Evolutionary conservation across 768 basidiomycete genomes (phyloP).

Genomic region (Suillus cothurnatus): DNA sequence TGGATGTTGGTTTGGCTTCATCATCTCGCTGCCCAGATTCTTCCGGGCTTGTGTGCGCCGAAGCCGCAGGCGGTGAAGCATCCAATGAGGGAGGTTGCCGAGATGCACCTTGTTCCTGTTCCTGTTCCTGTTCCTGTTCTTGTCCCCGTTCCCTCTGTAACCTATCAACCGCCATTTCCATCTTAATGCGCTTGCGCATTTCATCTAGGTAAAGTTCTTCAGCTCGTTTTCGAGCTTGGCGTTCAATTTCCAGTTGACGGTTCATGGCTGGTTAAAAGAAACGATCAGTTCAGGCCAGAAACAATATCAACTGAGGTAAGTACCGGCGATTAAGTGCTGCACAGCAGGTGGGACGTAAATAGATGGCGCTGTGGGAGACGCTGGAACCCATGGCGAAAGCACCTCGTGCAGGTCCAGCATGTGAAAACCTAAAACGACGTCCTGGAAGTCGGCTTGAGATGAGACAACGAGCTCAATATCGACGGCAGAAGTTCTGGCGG

Average conservation of each 20-base stretch:
- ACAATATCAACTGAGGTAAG: slow-evolving; percentile 7
- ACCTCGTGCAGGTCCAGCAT: slow-evolving; percentile 38
- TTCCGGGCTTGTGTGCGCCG: neutral
- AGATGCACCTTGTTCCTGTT: neutral
- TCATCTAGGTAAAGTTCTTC: slow-evolving; percentile 37
- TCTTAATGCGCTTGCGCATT: slow-evolving; percentile 30
- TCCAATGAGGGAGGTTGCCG: neutral
- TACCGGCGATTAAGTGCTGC: slow-evolving; percentile 38
- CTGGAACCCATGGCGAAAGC: slow-evolving; percentile 37
- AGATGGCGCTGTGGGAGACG: slow-evolving; percentile 17
- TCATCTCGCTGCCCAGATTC: neutral
- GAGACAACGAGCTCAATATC: neutral
- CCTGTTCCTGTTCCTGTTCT: slow-evolving; percentile 10
- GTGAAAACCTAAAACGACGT: slow-evolving; percentile 27
- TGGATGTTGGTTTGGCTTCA: neutral
- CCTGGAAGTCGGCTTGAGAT: neutral
- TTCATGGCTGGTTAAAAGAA: slow-evolving; percentile 32
- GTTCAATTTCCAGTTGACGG: slow-evolving; percentile 32
- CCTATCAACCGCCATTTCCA: slow-evolving; percentile 27
- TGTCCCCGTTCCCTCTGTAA: slow-evolving; percentile 17
- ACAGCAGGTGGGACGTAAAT: slow-evolving; percentile 40
- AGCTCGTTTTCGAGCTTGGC: slow-evolving; percentile 34
- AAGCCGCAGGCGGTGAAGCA: neutral
- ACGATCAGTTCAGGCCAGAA: slow-evolving; percentile 7
- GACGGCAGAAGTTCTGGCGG: neutral